These are phyloP conservation scores for Cyclotella cryptica DNA, from an alignment of 108 stramenopile species.

Conservation along the genomic window DNA sequence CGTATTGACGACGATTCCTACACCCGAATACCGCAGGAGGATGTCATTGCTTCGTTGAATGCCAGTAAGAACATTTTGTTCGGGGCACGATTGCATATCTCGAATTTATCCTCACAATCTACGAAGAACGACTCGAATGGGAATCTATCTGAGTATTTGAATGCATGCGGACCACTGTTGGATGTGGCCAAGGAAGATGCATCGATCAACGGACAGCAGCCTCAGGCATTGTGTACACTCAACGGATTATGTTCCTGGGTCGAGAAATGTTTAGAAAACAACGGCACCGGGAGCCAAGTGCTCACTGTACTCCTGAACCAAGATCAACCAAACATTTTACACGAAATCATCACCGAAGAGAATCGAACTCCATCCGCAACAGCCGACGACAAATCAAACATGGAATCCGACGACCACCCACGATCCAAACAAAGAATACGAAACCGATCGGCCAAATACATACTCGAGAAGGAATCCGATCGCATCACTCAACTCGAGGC, in stretches of 20 bases:
- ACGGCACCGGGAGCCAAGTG: slow-evolving; percentile 45
- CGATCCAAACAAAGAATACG: slow-evolving; percentile 16
- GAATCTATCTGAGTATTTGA: slow-evolving; percentile 21
- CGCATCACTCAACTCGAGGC: slow-evolving; percentile 57
- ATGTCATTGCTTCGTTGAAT: slow-evolving; percentile 54
- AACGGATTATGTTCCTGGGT: slow-evolving; percentile 78
- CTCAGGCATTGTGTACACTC: slow-evolving; percentile 74
- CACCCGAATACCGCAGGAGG: neutral
- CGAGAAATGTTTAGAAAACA: slow-evolving; percentile 43
- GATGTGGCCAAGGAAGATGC: slow-evolving; percentile 70
- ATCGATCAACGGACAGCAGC: slow-evolving; percentile 74
- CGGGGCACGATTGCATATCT: slow-evolving; percentile 53
- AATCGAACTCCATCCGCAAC: neutral
- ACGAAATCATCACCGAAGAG: neutral
- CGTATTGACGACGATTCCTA: slow-evolving; percentile 8
- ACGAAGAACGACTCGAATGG: neutral
- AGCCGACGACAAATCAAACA: neutral
- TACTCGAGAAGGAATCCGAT: slow-evolving; percentile 20
- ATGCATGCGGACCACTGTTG: slow-evolving; percentile 66
- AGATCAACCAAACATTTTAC: neutral
- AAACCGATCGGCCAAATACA: slow-evolving; percentile 11
- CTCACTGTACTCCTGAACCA: slow-evolving; percentile 28
- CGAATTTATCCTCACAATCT: neutral
- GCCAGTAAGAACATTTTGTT: slow-evolving; percentile 77
- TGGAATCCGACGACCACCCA: neutral